These are phyloP conservation scores for Beauveria sp. DNA, from an alignment of 2,329 filamentous ascomycete species.

Conservation along the genomic window DNA sequence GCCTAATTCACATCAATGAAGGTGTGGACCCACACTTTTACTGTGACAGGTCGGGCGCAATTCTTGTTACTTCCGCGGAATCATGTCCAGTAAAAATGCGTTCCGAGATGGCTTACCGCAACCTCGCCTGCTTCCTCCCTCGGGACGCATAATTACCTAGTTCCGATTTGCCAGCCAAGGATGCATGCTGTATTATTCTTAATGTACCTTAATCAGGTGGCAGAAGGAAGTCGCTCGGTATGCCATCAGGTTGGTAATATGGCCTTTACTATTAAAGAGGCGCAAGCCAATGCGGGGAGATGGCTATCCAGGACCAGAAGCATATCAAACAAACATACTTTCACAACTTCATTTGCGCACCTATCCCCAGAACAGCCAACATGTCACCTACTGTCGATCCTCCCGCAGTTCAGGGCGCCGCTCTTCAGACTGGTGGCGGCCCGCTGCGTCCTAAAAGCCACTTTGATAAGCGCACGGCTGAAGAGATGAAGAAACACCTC, in stretches of 20 bases:
- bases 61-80: neutral
- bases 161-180: neutral
- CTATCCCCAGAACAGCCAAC: neutral
- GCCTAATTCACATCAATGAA: neutral
- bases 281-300: neutral
- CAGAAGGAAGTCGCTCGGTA: neutral
- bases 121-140: neutral
- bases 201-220: neutral
- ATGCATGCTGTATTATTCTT: neutral
- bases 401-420: neutral
- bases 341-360: neutral
- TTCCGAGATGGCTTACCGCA: neutral
- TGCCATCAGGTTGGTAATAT: neutral
- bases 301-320: neutral
- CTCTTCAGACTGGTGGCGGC: neutral
- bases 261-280: neutral
- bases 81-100: neutral
- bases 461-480: slow-evolving; percentile 6
- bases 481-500: slow-evolving; percentile 10
- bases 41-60: neutral
- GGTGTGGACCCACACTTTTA: neutral
- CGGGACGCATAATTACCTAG: neutral
- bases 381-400: neutral
- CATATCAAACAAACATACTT: neutral
- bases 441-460: slow-evolving; percentile 6